Evolutionary conservation across 1,284 basidiomycete species (phyloP).

Genomic region (Bjerkandera adusta): DNA sequence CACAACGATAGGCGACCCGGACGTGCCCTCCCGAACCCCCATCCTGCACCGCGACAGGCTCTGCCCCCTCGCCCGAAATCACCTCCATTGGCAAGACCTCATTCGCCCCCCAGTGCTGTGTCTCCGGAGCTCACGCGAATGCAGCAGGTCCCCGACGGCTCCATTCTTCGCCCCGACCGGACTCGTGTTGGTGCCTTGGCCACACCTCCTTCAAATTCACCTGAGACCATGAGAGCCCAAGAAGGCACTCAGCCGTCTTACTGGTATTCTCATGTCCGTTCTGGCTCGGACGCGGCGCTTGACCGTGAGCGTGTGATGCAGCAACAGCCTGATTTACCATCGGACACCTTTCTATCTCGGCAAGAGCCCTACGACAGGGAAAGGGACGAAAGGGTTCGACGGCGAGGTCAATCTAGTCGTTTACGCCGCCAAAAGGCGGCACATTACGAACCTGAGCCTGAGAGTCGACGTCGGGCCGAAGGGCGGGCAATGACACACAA

Average conservation of each 20-base stretch:
- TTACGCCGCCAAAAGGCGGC: conserved; percentile 13
- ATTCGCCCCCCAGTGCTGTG: conserved; percentile 29
- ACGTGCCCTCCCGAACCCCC: conserved; percentile 35
- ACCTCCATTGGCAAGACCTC: conserved; percentile 25
- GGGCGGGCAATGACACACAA: conserved; percentile 41
- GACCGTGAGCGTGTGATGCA: conserved; percentile 46
- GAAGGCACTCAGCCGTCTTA: conserved; percentile 35
- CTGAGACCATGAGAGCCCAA: conserved; percentile 20
- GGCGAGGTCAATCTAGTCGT: conserved; percentile 11
- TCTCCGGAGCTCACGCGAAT: conserved; percentile 44
- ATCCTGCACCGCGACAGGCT: conserved; percentile 12
- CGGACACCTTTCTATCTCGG: too few species aligned
- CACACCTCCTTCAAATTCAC: conserved; percentile 19
- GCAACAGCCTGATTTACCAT: too few species aligned
- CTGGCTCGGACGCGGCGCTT: conserved; percentile 48
- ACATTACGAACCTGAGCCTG: conserved; percentile 8
- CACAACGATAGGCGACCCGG: conserved; percentile 49
- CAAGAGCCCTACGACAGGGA: conserved; percentile 14
- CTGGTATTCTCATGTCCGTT: conserved; percentile 35
- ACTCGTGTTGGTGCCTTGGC: conserved; percentile 16
- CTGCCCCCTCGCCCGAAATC: conserved; percentile 31
- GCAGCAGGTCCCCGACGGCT: conserved; percentile 19
- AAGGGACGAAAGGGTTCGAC: conserved; percentile 15
- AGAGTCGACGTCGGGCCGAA: conserved; percentile 28
- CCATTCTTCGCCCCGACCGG: conserved; percentile 21